Conservation (phyloP, 177 flowering plant genomes). For the Vitis hybrid region DNA sequence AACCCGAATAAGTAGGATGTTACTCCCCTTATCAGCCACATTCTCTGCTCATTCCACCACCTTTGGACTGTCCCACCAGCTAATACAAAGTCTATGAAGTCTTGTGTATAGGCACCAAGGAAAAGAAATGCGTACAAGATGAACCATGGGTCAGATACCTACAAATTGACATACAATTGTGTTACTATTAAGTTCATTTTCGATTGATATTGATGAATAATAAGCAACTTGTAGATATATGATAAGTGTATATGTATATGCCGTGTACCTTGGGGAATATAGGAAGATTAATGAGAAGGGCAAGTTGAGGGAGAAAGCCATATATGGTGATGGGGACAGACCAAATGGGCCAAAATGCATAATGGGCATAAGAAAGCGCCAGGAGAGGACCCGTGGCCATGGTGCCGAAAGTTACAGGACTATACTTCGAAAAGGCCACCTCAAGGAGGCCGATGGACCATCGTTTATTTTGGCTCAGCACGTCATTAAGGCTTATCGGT, state of each 20-base stretch:
- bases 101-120: constrained; percentile 49
- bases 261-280: constrained; percentile 46
- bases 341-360: constrained; percentile 41
- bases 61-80: constrained; percentile 26
- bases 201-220: too few species aligned
- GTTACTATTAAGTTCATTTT: too few species aligned
- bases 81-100: constrained; percentile 34
- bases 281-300: constrained; percentile 37
- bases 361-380: constrained; percentile 38
- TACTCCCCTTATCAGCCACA: constrained; percentile 43
- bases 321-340: constrained; percentile 43
- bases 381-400: constrained; percentile 31
- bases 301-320: constrained; percentile 50
- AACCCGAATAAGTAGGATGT: constrained; percentile 31
- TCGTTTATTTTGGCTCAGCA: constrained; percentile 42
- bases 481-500: constrained; percentile 39
- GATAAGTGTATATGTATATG: too few species aligned
- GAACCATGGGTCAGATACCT: constrained; percentile 42
- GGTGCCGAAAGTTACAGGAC: constrained; percentile 40
- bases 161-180: background rate
- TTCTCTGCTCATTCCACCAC: constrained; percentile 68
- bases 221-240: too few species aligned
- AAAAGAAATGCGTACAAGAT: constrained; percentile 37
- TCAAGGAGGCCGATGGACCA: constrained; percentile 59
- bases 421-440: constrained; percentile 41